phyloP scores from a whole-genome alignment of 2,329 filamentous ascomycete genomes.

The Fusarium compactum region DNA sequence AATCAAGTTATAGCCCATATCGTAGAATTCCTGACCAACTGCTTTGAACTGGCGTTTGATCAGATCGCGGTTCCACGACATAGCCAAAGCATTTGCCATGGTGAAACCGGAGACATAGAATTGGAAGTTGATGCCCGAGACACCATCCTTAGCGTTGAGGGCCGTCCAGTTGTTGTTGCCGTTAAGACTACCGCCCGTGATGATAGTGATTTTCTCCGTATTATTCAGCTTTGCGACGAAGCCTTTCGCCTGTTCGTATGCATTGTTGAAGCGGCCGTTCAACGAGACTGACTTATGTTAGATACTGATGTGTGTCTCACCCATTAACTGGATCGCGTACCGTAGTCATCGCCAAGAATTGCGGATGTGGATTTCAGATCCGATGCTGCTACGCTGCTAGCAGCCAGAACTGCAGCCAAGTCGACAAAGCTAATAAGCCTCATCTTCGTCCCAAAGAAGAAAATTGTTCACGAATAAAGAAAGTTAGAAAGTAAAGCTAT shows the following conservation, averaged over 20 bases:
- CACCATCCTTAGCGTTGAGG: not conserved
- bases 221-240: not conserved
- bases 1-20: not conserved
- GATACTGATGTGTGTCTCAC: not conserved
- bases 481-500: not conserved
- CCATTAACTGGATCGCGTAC: not conserved
- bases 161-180: not conserved
- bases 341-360: not conserved
- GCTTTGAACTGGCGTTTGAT: not conserved
- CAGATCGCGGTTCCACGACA: not conserved
- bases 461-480: not conserved
- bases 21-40: not conserved
- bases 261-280: not conserved
- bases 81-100: not conserved
- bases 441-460: not conserved
- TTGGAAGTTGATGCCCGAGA: not conserved
- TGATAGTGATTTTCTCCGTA: not conserved
- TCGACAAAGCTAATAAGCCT: not conserved
- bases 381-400: not conserved
- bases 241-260: not conserved
- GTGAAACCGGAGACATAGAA: not conserved
- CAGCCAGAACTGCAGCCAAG: not conserved
- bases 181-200: not conserved
- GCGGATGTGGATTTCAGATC: not conserved
- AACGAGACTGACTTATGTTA: not conserved